Evolutionary conservation across 208 protist species (phyloP).

Genomic region (Tritrichomonas musculus): DNA sequence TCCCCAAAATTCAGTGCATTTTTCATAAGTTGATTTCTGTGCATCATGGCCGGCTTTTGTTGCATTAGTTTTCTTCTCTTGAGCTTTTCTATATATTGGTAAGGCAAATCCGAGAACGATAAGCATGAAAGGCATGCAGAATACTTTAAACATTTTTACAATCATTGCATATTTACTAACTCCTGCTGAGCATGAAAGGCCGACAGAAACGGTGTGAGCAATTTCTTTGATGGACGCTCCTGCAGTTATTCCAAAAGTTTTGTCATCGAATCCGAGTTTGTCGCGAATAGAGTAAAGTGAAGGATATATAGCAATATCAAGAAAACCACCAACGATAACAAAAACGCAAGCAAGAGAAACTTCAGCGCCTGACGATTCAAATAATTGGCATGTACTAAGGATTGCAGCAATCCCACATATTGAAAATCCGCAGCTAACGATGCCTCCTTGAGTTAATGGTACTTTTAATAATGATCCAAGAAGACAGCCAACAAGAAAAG

Average conservation of each 20-base stretch:
- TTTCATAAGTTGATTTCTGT: too few relatives aligned
- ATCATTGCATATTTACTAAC: slow-evolving; percentile 10
- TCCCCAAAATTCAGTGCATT: too few relatives aligned
- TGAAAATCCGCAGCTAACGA: not conserved
- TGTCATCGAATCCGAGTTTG: not conserved
- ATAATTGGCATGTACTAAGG: not conserved
- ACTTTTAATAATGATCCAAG: not conserved
- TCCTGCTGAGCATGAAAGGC: not conserved
- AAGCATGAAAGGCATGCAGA: too few relatives aligned
- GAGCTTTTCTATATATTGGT: too few relatives aligned
- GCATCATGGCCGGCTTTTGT: too few relatives aligned
- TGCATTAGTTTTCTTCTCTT: too few relatives aligned
- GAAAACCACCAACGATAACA: not conserved
- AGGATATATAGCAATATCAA: not conserved
- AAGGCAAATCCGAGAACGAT: too few relatives aligned
- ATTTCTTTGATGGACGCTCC: slow-evolving; percentile 14
- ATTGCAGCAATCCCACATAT: not conserved
- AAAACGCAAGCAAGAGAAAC: not conserved
- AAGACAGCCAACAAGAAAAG: not conserved
- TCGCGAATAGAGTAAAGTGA: not conserved
- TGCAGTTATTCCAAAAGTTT: not conserved
- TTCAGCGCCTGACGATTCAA: not conserved
- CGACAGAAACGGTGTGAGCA: not conserved
- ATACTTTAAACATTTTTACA: slow-evolving; percentile 24
- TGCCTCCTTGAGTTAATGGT: not conserved